Evolutionary conservation across 352 stramenopile species (phyloP).

Genomic region (Pythium inflatum): DNA sequence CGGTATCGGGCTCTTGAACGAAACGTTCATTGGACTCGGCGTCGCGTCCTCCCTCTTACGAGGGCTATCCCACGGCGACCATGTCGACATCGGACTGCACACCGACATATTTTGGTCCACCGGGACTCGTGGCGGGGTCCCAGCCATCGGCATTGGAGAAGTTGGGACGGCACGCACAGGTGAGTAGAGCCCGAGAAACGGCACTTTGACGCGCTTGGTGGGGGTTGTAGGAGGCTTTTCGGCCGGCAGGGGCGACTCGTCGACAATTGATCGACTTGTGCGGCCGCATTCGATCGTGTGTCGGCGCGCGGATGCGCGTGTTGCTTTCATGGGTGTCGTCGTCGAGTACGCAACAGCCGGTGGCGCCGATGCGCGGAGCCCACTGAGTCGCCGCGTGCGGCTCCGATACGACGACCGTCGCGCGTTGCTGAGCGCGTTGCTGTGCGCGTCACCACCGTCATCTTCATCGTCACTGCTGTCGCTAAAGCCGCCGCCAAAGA

Average conservation of each 20-base stretch:
- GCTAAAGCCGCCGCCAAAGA: slow-evolving; percentile 31
- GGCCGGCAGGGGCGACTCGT: slow-evolving; percentile 15
- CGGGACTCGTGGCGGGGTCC: background rate
- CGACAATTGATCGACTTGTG: background rate
- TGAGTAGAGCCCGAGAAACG: slow-evolving; percentile 30
- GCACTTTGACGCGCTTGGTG: slow-evolving; percentile 18
- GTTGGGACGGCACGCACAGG: slow-evolving; percentile 18
- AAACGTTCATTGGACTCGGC: slow-evolving; percentile 11
- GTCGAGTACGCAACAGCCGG: slow-evolving; percentile 13
- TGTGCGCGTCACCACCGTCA: too few species aligned
- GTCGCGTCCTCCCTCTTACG: background rate
- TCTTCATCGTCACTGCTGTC: slow-evolving; percentile 26
- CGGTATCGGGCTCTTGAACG: slow-evolving; percentile 33
- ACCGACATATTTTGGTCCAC: slow-evolving; percentile 20
- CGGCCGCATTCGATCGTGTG: slow-evolving; percentile 19
- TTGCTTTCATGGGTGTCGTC: slow-evolving; percentile 25
- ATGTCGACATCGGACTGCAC: slow-evolving; percentile 25
- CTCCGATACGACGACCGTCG: slow-evolving; percentile 26
- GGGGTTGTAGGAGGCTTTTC: slow-evolving; percentile 13
- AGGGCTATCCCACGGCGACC: slow-evolving; percentile 33
- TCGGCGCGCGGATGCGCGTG: slow-evolving; percentile 14
- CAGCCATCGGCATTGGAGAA: too few species aligned
- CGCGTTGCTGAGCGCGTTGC: background rate
- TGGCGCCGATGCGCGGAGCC: slow-evolving; percentile 9
- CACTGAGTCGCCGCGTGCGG: slow-evolving; percentile 22